Evolutionary conservation across 2,329 filamentous ascomycete genomes (phyloP).

Genomic region (Orbilia javanica): DNA sequence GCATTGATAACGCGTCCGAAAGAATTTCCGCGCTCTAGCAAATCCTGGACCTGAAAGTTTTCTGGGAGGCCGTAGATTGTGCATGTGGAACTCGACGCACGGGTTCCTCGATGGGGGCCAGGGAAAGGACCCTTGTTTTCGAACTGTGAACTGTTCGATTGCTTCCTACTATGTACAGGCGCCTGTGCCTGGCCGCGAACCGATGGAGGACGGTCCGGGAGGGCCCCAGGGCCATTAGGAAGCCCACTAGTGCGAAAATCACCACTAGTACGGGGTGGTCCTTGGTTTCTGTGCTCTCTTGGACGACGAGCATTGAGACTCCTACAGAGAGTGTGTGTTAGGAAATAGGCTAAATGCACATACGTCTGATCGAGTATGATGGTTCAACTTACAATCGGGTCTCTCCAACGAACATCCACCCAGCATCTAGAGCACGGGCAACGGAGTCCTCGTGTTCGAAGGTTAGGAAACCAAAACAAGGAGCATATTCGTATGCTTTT

Average conservation of each 20-base stretch:
- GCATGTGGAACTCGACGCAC: slow-evolving; percentile 38
- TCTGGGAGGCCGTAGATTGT: slow-evolving; percentile 52
- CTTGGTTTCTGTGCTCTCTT: slow-evolving; percentile 21
- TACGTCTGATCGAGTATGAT: neutral
- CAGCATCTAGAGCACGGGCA: slow-evolving; percentile 36
- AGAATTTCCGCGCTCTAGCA: slow-evolving; percentile 26
- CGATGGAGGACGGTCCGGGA: slow-evolving; percentile 37
- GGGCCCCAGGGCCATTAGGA: slow-evolving; percentile 16
- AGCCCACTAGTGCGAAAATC: slow-evolving; percentile 18
- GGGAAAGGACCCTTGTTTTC: slow-evolving; percentile 31
- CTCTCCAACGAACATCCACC: slow-evolving; percentile 29
- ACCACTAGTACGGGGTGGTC: slow-evolving; percentile 8
- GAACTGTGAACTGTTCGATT: slow-evolving; percentile 38
- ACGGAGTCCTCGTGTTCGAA: slow-evolving; percentile 48
- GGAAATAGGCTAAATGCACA: neutral
- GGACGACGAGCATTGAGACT: slow-evolving; percentile 51
- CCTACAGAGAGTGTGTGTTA: slow-evolving; percentile 24
- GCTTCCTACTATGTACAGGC: slow-evolving; percentile 19
- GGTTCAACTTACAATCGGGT: slow-evolving; percentile 39
- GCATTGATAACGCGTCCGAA: slow-evolving; percentile 51
- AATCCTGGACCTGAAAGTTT: slow-evolving; percentile 29
- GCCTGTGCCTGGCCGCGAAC: slow-evolving; percentile 30
- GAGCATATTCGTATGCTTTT: slow-evolving; percentile 50
- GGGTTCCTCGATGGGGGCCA: slow-evolving; percentile 4
- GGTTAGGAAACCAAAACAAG: slow-evolving; percentile 52